Evolutionary conservation across 1,284 basidiomycete genomes (phyloP).

Genomic region (Ceratobasidium sp.): DNA sequence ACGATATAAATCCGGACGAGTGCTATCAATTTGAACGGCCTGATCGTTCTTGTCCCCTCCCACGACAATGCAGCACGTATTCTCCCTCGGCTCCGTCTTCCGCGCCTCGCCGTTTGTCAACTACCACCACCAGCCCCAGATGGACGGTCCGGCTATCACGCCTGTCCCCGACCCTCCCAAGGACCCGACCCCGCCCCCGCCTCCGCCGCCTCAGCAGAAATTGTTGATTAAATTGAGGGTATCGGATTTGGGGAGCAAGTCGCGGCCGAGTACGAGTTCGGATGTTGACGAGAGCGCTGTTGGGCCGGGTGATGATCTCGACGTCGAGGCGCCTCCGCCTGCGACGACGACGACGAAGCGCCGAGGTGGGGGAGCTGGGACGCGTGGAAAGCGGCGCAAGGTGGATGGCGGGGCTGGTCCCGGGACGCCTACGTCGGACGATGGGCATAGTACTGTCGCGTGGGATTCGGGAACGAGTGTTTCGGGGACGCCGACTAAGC

Average conservation of each 20-base stretch:
- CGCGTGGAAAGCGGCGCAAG: constrained; percentile 38
- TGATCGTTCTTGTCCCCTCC: background rate
- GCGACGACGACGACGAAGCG: constrained; percentile 16
- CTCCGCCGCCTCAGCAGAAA: constrained; percentile 41
- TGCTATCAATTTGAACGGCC: too few relatives aligned
- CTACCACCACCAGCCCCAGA: constrained; percentile 19
- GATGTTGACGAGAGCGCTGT: background rate
- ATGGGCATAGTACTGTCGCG: background rate
- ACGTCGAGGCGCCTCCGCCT: background rate
- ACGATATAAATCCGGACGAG: too few relatives aligned
- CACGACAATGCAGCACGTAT: constrained; percentile 41
- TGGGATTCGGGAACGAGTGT: constrained; percentile 12
- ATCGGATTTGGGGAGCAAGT: constrained; percentile 27
- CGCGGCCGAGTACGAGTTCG: background rate
- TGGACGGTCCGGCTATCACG: background rate
- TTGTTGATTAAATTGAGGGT: constrained; percentile 36
- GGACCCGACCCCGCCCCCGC: background rate
- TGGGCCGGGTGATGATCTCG: constrained; percentile 5
- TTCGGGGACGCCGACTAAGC: constrained; percentile 11
- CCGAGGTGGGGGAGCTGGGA: constrained; percentile 17
- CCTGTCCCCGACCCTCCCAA: constrained; percentile 8
- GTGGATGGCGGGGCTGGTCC: background rate
- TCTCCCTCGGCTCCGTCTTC: constrained; percentile 34
- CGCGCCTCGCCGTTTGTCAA: constrained; percentile 43
- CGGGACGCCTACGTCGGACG: background rate